Base-by-base conservation (phyloP, 208 protist genomes). In the Acanthamoeba culbertsoni region DNA sequence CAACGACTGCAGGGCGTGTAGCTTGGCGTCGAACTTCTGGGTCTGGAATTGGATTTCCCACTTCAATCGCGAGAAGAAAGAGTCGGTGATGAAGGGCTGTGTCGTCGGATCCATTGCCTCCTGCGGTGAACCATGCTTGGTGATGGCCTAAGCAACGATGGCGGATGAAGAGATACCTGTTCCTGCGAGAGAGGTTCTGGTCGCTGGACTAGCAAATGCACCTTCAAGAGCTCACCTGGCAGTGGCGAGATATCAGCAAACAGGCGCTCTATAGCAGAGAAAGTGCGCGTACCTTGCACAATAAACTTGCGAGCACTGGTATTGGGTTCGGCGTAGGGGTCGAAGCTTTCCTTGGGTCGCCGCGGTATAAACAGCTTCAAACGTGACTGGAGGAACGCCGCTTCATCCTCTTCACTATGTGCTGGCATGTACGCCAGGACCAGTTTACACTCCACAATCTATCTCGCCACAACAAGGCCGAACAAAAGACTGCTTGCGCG, bases 21-120 rank as follows among this genome's bases (percentile, higher is more conserved):
- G 73, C 73, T 84, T 84, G 73, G 73, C 73, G 45, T 84, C 73
- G 73, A 84, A 84, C 73, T 84, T 84, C 12, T 84, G 73, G 26
- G 73, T 84, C 55, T 84, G 73, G 45, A 84, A 84, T 45, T 84
- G 73, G 14, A 84, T 45, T 45, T 84, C 73, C 73, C 73, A 84
- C 73, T 84, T 84, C 43, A 84, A 45, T 28, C 73, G 33, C n/a
- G 73, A 51, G 20, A 84, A 84, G 73, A 84, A 84, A 12, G 73
- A 57, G 43, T 84, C 73, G 43, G 23, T 57, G 73, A 84, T 84
- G 43, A 84, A 84, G 33, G 43, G 26, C 12, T 84, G 26, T 16
- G 48, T 18, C 48, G 12, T 18, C 48, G 12, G 48, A 8, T 23
- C 12, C 48, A 55, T 18, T 18, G 18, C 8, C 12, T 8, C 8